These are phyloP conservation scores for Penicillium cataractarum DNA, from an alignment of 495 filamentous ascomycete genomes.

Conservation along the genomic window DNA sequence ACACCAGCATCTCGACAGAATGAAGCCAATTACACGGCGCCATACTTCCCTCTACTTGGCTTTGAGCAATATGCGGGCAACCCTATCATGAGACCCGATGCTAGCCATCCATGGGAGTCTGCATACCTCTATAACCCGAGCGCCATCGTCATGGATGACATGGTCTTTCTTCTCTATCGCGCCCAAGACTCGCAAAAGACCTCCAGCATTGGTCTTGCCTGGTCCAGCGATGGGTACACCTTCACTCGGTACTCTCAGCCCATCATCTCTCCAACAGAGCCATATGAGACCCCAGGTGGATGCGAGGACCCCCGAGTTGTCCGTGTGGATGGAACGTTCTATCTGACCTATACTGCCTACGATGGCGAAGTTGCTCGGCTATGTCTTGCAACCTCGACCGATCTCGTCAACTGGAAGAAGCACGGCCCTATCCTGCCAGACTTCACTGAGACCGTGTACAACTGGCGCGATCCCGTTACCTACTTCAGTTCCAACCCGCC, in stretches of 20 bases:
- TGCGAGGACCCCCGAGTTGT: constrained; percentile 1
- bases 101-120: constrained; percentile 19
- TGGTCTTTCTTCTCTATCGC: constrained; percentile 21
- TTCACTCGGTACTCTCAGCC: constrained; percentile 1
- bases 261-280: neutral
- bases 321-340: neutral
- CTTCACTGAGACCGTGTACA: neutral
- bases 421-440: neutral
- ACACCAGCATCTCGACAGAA: constrained; percentile 11
- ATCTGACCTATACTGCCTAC: neutral
- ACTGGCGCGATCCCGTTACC: neutral
- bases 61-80: neutral
- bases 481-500: neutral
- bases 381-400: neutral
- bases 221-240: neutral
- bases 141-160: constrained; percentile 20
- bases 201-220: neutral
- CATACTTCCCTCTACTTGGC: constrained; percentile 14
- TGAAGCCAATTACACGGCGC: constrained; percentile 22
- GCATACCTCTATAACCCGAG: constrained; percentile 22
- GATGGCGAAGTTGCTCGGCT: neutral
- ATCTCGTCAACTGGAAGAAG: constrained; percentile 1
- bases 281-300: neutral
- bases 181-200: constrained; percentile 8
- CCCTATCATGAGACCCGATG: constrained; percentile 3